Base-by-base conservation (phyloP, 2,329 filamentous ascomycete species). In the Aureobasidium sp. region DNA sequence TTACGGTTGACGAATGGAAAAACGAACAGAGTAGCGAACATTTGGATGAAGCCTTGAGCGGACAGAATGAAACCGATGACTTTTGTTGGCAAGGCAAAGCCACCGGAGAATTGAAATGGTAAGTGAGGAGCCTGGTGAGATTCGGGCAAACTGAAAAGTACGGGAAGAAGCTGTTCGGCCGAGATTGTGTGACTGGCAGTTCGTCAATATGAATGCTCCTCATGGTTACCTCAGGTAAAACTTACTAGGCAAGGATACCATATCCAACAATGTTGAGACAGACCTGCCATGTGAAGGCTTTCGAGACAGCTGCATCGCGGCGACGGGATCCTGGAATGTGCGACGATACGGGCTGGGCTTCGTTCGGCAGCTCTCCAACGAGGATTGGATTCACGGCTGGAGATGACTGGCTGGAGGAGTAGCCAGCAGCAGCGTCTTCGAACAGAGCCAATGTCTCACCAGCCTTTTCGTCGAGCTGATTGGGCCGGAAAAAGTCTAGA, bases 221-320 rank as follows among this genome's bases (percentile, higher is more conserved):
- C 9, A 60, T 62, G 66, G 37, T 67, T 67, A 27, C 15, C 7
- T 65, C 61, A 22, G 22, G 19, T 27, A 35, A 19, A 42, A 61
- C 91, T 84, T 82, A 96, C 91, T 96, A 97, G 66, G 93, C 93
- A 63, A 97, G 80, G 68, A 97, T 91, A 48, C 92, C 93, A 72
- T 95, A 96, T 58, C 89, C 91, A 62, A 93, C 77, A 66, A 97
- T 96, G 71, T 92, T 93, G 70, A 95, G 80, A 64, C 96, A 79
- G 61, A 97, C 89, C 54, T 93, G 90, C 71, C 81, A 85, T 14
- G 90, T 96, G 73, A 97, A 97, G 9, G 86, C 87, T 69, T 83
- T 85, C 57, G 77, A 73, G 47, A 78, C 72, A 39, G 77, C 73
- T 62, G 75, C 71, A 19, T 74, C 72, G 62, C 76, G 69, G 45